phyloP scores from a whole-genome alignment of 2,329 filamentous ascomycete species.

The Immersiporthe knoxdaviesiana region DNA sequence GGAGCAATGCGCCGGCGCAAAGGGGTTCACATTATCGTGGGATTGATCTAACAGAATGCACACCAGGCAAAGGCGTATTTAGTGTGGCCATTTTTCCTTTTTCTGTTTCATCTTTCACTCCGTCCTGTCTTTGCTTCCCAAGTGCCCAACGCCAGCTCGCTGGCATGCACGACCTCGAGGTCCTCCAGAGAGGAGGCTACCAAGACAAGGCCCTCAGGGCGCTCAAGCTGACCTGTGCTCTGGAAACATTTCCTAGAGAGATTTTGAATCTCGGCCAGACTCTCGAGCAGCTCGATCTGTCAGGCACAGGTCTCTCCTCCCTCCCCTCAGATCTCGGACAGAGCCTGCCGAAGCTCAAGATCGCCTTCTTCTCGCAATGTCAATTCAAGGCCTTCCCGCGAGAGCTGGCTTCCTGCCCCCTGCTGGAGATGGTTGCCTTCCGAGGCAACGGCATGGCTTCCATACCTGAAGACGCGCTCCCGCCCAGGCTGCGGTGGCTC shows the following conservation, averaged over 20 bases:
- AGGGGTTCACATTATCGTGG: neutral
- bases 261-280: conserved; percentile 46
- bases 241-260: conserved; percentile 43
- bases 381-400: conserved; percentile 47
- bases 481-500: conserved; percentile 49
- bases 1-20: neutral
- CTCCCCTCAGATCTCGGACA: conserved; percentile 45
- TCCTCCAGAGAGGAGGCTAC: conserved; percentile 40
- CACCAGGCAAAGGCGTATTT: neutral
- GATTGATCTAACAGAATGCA: neutral
- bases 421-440: conserved; percentile 55
- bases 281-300: conserved; percentile 53
- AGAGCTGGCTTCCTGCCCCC: conserved; percentile 46
- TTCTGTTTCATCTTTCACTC: neutral
- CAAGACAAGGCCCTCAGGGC: conserved; percentile 35
- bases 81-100: neutral
- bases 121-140: neutral
- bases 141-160: neutral
- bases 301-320: conserved; percentile 46
- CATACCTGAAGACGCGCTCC: conserved; percentile 47
- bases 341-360: conserved; percentile 47
- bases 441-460: conserved; percentile 49
- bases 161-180: conserved; percentile 40
- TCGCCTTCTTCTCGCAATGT: conserved; percentile 52
- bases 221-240: conserved; percentile 42